A percentile compares a stretch with the other conserved stretches of the same genome.
phyloP scores from a whole-genome alignment of 495 filamentous ascomycete genomes.

The Neurospora sp. region DNA sequence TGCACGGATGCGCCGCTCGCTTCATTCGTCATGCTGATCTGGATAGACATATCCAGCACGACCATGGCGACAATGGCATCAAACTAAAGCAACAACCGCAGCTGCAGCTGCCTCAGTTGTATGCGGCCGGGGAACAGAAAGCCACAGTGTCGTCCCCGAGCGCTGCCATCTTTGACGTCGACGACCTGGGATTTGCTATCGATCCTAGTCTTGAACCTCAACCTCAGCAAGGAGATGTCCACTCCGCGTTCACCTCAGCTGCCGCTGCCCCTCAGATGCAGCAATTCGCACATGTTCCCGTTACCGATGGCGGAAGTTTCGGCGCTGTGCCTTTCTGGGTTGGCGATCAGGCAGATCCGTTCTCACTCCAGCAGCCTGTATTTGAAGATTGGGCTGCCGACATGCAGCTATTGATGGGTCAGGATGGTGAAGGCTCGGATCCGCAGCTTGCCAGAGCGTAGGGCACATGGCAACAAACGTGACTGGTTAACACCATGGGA shows the following conservation, averaged over 20 bases:
- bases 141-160: not conserved
- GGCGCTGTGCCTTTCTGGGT: not conserved
- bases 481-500: not conserved
- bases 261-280: not conserved
- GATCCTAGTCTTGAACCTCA: not conserved
- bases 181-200: not conserved
- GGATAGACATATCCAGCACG: conserved; percentile 47
- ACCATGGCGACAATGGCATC: conserved; percentile 7
- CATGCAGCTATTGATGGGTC: not conserved
- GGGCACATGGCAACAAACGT: not conserved
- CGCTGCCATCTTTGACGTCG: not conserved
- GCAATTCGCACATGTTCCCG: not conserved
- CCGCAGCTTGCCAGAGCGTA: not conserved
- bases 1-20: conserved; percentile 41
- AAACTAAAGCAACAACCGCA: conserved; percentile 10
- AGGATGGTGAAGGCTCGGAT: not conserved
- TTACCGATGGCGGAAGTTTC: not conserved
- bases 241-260: not conserved
- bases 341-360: not conserved
- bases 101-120: not conserved
- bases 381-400: not conserved
- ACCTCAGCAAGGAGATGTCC: not conserved
- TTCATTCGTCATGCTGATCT: conserved; percentile 63
- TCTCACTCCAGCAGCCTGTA: not conserved
- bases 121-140: not conserved